phyloP scores from a whole-genome alignment of 257 asterid species.

The Solanum piurae region DNA sequence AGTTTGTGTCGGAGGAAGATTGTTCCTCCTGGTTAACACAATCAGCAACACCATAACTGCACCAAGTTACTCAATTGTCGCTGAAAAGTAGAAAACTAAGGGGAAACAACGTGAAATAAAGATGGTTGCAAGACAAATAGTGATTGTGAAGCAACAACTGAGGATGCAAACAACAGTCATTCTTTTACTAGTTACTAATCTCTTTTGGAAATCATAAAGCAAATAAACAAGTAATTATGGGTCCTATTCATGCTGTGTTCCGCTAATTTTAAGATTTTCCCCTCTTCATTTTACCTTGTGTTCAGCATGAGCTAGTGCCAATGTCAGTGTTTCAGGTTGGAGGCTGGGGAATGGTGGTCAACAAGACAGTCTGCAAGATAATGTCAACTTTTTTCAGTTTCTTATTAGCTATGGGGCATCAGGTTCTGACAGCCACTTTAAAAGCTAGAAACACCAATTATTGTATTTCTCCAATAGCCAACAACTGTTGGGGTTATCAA shows the following conservation, averaged over 20 bases:
- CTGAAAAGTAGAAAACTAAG: neutral
- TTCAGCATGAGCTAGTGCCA: neutral
- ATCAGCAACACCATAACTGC: neutral
- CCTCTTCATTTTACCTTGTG: neutral
- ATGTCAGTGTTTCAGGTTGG: neutral
- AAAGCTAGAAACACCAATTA: neutral
- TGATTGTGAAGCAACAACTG: neutral
- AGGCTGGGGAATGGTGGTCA: neutral
- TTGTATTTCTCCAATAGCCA: neutral
- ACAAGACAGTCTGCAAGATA: neutral
- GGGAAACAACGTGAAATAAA: neutral
- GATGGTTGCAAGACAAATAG: neutral
- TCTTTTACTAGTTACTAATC: neutral
- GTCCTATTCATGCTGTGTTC: neutral
- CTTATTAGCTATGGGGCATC: neutral
- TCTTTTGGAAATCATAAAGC: neutral
- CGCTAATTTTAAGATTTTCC: neutral
- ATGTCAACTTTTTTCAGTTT: neutral
- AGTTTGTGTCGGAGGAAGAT: neutral
- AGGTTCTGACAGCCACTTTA: neutral
- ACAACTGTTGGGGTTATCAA: neutral
- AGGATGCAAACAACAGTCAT: neutral
- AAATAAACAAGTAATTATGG: neutral
- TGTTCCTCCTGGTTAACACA: neutral
- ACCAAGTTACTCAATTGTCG: neutral